These are phyloP conservation scores for Microbotryum saponariae DNA, from an alignment of 1,284 basidiomycete genomes.

Conservation along the genomic window DNA sequence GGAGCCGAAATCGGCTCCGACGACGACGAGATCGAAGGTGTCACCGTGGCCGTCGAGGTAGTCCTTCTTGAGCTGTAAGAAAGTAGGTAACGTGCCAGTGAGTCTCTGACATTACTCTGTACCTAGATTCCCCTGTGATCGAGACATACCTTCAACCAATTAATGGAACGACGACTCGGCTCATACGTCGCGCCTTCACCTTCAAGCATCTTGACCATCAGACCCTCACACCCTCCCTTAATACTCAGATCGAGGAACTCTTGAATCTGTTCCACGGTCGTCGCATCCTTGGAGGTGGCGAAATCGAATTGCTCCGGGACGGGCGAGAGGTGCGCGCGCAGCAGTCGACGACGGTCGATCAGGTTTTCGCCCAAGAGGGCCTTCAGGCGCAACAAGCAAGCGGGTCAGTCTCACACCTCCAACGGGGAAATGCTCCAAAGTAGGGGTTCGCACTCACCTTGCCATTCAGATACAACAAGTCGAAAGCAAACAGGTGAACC, in stretches of 20 bases:
- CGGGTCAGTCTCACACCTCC: slow-evolving; percentile 6
- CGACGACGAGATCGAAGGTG: slow-evolving; percentile 91
- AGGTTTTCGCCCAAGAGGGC: slow-evolving; percentile 52
- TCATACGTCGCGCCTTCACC: slow-evolving; percentile 87
- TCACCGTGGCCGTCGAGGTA: slow-evolving; percentile 96
- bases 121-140: neutral
- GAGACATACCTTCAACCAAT: slow-evolving; percentile 83
- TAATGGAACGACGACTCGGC: slow-evolving; percentile 86
- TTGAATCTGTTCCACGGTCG: slow-evolving; percentile 89
- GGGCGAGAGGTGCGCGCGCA: slow-evolving; percentile 69
- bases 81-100: neutral
- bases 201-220: slow-evolving; percentile 99
- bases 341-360: slow-evolving; percentile 64
- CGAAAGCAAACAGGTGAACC: slow-evolving; percentile 93
- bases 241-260: slow-evolving; percentile 91
- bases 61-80: slow-evolving; percentile 81
- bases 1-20: slow-evolving; percentile 94
- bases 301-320: slow-evolving; percentile 88
- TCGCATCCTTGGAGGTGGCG: slow-evolving; percentile 81
- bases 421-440: too few relatives aligned
- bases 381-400: slow-evolving; percentile 27
- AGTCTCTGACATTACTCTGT: neutral
- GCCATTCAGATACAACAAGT: slow-evolving; percentile 88
- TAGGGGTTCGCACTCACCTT: slow-evolving; percentile 51
- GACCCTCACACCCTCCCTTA: slow-evolving; percentile 94